These are phyloP conservation scores for Chrysopogon serrulatus DNA, from an alignment of 176 grass and related monocot genomes.

Conservation along the genomic window DNA sequence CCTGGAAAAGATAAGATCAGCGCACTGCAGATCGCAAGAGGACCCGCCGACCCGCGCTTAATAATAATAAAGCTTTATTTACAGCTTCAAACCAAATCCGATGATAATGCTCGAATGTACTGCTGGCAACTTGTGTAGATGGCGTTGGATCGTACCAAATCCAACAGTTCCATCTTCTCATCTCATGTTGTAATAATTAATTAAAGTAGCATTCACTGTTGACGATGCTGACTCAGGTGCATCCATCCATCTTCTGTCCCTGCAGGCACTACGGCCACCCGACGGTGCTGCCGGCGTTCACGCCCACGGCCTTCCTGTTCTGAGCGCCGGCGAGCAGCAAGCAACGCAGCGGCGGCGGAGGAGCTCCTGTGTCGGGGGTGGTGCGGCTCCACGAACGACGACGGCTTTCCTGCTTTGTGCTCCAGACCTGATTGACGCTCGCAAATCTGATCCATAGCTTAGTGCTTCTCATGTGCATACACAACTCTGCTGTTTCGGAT, in stretches of 20 bases:
- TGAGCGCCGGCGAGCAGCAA: background rate
- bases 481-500: background rate
- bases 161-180: too few species aligned
- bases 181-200: too few species aligned
- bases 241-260: background rate
- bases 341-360: background rate
- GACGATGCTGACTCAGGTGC: slow-evolving; percentile 2
- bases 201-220: background rate
- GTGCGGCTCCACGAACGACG: background rate
- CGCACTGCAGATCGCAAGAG: too few species aligned
- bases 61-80: too few species aligned
- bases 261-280: slow-evolving; percentile 54
- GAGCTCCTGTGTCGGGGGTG: background rate
- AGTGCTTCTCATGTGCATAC: slow-evolving; percentile 15
- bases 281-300: slow-evolving; percentile 53
- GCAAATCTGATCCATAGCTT: slow-evolving; percentile 13
- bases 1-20: background rate
- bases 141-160: background rate
- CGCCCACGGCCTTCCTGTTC: slow-evolving; percentile 74
- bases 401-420: background rate
- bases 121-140: background rate
- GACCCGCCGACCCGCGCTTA: too few species aligned
- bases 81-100: too few species aligned
- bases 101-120: too few species aligned
- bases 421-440: background rate